Evolutionary conservation across 306 rosid species (phyloP), one percentile per base, ranked within the genome.

Genomic region (Prunus mume): DNA sequence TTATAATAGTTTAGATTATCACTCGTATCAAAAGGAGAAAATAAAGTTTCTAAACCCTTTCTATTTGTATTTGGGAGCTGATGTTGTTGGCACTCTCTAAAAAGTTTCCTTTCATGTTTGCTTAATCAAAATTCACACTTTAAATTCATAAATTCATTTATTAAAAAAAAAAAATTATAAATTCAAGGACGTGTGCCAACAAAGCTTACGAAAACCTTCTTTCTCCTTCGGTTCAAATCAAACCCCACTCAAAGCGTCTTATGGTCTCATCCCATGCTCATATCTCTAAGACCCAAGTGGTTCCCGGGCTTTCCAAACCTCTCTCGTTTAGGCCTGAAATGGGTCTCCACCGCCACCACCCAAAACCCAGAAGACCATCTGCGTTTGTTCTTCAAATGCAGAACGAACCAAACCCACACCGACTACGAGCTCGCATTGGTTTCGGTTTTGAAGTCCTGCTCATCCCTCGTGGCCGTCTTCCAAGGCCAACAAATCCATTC

Each of bases 401-500:
- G 85, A 77, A 65, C 50, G 30, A 47, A 19, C 73, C 80, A 76
- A 22, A 71, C 73, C 77, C 85, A 20, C 69, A 25, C 28, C 56
- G 83, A 86, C 13, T 86, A 61, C 85, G 89, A 89, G 71, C 87
- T 86, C 60, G 84, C 91, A 2, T 64, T 95, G 84, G 87, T 95
- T 75, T 90, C 92, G 8, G 85, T 86, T 0, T 77, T 95, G 65
- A 92, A 89, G 79, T 85, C 88, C n/a, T 90, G 95, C 76, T 79
- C 98, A 9, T 89, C 92, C 61, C 79, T 72, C 8, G 52, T 74
- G 65, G 78, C 88, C 63, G 17, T 75, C 65, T 83, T 73, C 64
- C 89, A 71, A 67, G 97, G 98, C 73, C 89, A 81, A 56, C 96
- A 92, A 79, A 70, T 95, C 72, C 98, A 92, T 54, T 86, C 88